These are phyloP conservation scores for Lepidopterella palustris DNA, from an alignment of 495 filamentous ascomycete species.

Conservation along the genomic window DNA sequence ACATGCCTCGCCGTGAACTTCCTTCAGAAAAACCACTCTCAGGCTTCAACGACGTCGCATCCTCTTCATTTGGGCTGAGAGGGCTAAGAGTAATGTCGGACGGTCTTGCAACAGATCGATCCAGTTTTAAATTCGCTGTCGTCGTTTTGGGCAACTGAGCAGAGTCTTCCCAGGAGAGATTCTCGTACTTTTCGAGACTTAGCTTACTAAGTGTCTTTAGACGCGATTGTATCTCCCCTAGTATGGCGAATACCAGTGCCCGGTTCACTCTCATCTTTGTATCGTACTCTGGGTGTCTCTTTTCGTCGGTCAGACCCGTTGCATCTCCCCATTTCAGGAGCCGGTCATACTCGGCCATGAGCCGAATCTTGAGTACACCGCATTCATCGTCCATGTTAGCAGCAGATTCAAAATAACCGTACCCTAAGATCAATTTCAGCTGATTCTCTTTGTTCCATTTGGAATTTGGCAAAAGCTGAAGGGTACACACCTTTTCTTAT, in stretches of 20 bases:
- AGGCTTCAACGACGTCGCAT: not conserved
- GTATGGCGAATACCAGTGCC: not conserved
- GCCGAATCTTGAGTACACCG: not conserved
- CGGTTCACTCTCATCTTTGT: not conserved
- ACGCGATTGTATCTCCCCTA: not conserved
- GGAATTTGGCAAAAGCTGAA: not conserved
- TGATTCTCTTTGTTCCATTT: not conserved
- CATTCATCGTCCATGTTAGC: conserved; percentile 2
- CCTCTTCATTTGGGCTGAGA: not conserved
- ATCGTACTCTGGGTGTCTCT: conserved; percentile 1
- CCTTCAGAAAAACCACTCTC: not conserved
- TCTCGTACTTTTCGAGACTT: not conserved
- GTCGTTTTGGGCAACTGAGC: not conserved
- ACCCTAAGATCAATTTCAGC: not conserved
- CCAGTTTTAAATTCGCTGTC: not conserved
- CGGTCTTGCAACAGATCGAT: not conserved
- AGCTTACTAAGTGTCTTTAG: not conserved
- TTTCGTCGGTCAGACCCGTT: not conserved
- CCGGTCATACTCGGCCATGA: not conserved
- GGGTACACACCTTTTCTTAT: not conserved
- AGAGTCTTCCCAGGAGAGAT: not conserved
- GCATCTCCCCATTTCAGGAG: conserved; percentile 2
- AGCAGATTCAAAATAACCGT: not conserved
- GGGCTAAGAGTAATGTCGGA: not conserved
- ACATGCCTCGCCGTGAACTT: not conserved